A percentile compares a stretch with the other conserved stretches of the same genome.
Conservation (phyloP, 352 stramenopile species). For the Phytophthora cryptogea region DNA sequence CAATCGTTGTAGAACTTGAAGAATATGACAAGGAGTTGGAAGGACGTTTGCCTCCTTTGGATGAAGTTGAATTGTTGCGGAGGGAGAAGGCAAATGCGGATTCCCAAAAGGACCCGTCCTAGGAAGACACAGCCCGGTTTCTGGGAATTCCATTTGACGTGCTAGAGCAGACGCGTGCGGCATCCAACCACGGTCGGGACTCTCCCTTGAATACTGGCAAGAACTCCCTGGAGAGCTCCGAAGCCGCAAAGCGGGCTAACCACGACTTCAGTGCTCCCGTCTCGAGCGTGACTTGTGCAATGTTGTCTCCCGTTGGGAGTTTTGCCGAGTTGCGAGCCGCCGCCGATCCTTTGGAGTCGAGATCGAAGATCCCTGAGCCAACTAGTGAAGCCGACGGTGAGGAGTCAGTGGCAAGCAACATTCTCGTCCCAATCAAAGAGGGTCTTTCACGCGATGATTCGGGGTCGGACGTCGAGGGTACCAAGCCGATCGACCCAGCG, state of each 20-base stretch:
- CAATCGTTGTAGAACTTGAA: not conserved
- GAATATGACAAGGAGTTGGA: conserved; percentile 17
- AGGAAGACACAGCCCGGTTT: not conserved
- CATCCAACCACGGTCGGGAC: not conserved
- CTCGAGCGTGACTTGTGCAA: not conserved
- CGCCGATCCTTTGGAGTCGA: not conserved
- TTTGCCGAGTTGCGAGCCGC: not conserved
- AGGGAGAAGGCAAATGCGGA: conserved; percentile 1
- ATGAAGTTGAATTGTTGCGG: conserved; percentile 2
- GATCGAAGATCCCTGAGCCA: too few species aligned
- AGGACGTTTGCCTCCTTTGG: conserved; percentile 5
- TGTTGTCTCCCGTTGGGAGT: too few species aligned
- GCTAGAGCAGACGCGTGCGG: not conserved
- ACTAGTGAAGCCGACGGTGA: too few species aligned
- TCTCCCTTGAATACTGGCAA: not conserved
- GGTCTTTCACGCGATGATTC: too few species aligned
- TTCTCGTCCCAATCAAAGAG: too few species aligned
- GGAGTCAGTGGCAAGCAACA: too few species aligned
- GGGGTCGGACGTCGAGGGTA: too few species aligned
- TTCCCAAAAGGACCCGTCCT: not conserved
- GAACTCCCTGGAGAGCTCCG: not conserved
- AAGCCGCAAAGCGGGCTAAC: conserved; percentile 1
- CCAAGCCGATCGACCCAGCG: too few species aligned
- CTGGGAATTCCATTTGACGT: not conserved
- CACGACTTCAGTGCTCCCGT: not conserved